phyloP scores from a whole-genome alignment of 2,329 filamentous ascomycete species.

The Trichoderma sp. region DNA sequence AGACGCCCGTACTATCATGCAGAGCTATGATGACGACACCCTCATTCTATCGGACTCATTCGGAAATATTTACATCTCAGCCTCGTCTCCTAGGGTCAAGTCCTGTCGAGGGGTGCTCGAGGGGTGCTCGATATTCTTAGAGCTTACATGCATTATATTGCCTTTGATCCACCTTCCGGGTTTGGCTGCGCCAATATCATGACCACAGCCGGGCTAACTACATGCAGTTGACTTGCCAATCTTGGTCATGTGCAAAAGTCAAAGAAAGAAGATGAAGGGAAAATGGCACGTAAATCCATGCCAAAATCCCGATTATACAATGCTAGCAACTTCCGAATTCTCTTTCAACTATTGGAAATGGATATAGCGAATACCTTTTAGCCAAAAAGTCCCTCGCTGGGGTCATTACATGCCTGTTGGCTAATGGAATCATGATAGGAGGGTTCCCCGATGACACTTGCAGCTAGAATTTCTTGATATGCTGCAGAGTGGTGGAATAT shows the following conservation, averaged over 20 bases:
- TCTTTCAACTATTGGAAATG: not conserved
- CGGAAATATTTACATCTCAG: not conserved
- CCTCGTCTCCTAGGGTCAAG: not conserved
- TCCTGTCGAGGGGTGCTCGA: not conserved
- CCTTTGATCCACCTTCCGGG: not conserved
- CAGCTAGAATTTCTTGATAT: not conserved
- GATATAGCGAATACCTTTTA: not conserved
- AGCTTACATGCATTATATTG: conserved; percentile 10
- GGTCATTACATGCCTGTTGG: not conserved
- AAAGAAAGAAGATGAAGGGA: not conserved
- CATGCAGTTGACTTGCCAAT: not conserved
- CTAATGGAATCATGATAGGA: not conserved
- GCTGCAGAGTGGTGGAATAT: not conserved
- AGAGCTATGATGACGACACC: not conserved
- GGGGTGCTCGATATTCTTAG: conserved; percentile 7
- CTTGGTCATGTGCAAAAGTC: not conserved
- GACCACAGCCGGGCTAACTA: not conserved
- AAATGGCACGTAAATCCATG: not conserved
- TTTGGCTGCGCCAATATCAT: not conserved
- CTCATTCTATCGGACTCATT: not conserved
- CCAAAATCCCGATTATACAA: not conserved
- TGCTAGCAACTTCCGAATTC: not conserved
- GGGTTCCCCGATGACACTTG: not conserved
- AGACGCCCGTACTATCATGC: not conserved
- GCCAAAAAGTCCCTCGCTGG: not conserved